Base-by-base conservation (phyloP, 306 rosid species). In the Hippophae tibetana region DNA sequence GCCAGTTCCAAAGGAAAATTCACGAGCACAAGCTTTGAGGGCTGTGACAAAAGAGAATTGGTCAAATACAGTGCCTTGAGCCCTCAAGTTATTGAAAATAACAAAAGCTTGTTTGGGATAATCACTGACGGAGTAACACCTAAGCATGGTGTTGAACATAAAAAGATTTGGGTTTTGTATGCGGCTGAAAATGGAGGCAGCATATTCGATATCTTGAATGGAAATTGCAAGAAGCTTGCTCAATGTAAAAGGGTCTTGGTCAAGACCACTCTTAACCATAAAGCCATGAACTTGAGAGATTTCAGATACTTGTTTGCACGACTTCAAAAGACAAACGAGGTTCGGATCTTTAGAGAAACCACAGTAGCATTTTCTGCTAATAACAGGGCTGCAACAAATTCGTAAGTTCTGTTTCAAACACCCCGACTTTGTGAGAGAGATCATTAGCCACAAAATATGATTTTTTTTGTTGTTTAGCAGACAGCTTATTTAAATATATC, bases 141-240 rank as follows among this genome's bases (percentile, higher is more conserved):
- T 64, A 46, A 84, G 77, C 86, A 87, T 72, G 63, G 89, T 77
- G 64, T 84, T 86, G 68, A 77, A 86, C 86, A 84, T 81, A 72
- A 74, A 84, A 50, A 81, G 81, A 69, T 79, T 81, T 2, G 90
- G 95, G 70, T 68, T 67, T 69, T 60, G 79, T 43, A 75, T 60
- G 38, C 18, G 12, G 57, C 25, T 59, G 77, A 81, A 87, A 81
- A 87, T 71, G 63, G 90, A 64, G 26, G 83, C 71, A 5, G 95
- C 90, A 23, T 87, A 77, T 40, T 75, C 56, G 62, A 77, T 77
- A 48, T 84, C 82, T 10, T 51, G 44, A 10, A 75, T 71, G 63
- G 90, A 65, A 18, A 81, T 70, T 11, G 81, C 82, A 3, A 87
- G 81, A 47, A 79, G 92, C 75, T 87, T 84, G 81, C 95, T 77